Conservation (phyloP, 1,139 yeast genomes). For the Magnusiomyces ingens region DNA sequence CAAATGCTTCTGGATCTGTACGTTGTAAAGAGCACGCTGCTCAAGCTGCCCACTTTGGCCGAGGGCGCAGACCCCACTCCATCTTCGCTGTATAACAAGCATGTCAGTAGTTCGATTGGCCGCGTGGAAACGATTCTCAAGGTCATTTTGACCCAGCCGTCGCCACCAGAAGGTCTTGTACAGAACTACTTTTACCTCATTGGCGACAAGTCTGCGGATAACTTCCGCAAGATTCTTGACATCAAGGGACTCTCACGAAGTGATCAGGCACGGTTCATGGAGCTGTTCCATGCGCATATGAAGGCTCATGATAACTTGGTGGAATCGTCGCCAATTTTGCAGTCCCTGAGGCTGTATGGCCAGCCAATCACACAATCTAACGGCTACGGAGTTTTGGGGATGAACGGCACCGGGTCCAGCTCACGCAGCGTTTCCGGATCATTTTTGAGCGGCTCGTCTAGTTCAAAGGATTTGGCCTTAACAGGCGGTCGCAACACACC, state of each 20-base stretch:
- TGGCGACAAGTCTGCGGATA: conserved; percentile 56
- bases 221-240: conserved; percentile 58
- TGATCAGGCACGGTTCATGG: conserved; percentile 48
- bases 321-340: conserved; percentile 42
- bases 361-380: neutral
- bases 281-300: conserved; percentile 53
- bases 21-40: conserved; percentile 50
- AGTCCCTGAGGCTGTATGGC: conserved; percentile 20
- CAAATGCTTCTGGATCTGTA: conserved; percentile 72
- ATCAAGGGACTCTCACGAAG: conserved; percentile 50
- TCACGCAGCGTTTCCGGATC: conserved; percentile 1
- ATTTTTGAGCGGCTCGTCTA: neutral
- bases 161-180: conserved; percentile 62
- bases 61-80: conserved; percentile 18
- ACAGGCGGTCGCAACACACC: neutral
- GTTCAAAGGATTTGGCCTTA: neutral
- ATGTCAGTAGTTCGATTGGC: conserved; percentile 44
- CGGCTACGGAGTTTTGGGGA: neutral
- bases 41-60: conserved; percentile 41
- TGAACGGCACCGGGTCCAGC: neutral
- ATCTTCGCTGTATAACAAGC: conserved; percentile 36
- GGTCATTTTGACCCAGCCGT: conserved; percentile 53
- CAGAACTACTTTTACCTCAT: conserved; percentile 60
- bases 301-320: conserved; percentile 44
- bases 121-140: conserved; percentile 60